phyloP scores from a whole-genome alignment of 2,329 filamentous ascomycete genomes.

The Monosporascus sp. region DNA sequence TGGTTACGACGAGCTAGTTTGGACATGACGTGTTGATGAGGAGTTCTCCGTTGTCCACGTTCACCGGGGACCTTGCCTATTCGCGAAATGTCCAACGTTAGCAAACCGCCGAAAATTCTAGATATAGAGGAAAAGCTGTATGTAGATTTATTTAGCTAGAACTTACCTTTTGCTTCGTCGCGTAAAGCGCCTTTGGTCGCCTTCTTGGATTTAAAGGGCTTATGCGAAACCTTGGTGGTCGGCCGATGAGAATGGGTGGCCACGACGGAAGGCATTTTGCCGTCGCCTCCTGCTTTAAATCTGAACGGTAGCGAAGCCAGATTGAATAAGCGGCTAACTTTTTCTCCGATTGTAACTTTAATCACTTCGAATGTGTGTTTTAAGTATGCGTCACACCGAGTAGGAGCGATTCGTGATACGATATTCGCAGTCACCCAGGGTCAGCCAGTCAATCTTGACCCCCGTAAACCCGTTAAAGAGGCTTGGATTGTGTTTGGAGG shows the following conservation, averaged over 20 bases:
- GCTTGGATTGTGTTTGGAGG: not conserved
- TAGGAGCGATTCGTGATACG: too few species aligned
- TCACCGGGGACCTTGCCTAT: conserved; percentile 74
- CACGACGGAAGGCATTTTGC: conserved; percentile 68
- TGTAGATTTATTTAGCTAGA: not conserved
- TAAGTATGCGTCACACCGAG: too few species aligned
- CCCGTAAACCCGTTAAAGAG: not conserved
- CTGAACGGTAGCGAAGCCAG: conserved; percentile 73
- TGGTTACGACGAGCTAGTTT: conserved; percentile 95
- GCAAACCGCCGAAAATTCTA: too few species aligned
- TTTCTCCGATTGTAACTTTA: too few species aligned
- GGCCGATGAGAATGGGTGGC: conserved; percentile 79
- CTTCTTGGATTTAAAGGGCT: conserved; percentile 89
- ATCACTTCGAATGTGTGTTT: not conserved
- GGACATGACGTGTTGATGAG: conserved; percentile 94
- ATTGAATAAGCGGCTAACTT: conserved; percentile 28
- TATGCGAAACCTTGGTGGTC: conserved; percentile 84
- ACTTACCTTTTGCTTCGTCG: conserved; percentile 73
- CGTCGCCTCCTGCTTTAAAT: conserved; percentile 75
- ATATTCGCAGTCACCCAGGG: too few species aligned
- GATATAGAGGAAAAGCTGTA: too few species aligned
- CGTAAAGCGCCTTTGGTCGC: conserved; percentile 83
- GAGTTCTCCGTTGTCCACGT: conserved; percentile 72
- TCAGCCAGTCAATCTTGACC: too few species aligned
- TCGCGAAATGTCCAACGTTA: too few species aligned